A percentile compares a stretch with the other conserved stretches of the same genome.
phyloP scores from a whole-genome alignment of 2,329 filamentous ascomycete species.

The Fusarium longipes region DNA sequence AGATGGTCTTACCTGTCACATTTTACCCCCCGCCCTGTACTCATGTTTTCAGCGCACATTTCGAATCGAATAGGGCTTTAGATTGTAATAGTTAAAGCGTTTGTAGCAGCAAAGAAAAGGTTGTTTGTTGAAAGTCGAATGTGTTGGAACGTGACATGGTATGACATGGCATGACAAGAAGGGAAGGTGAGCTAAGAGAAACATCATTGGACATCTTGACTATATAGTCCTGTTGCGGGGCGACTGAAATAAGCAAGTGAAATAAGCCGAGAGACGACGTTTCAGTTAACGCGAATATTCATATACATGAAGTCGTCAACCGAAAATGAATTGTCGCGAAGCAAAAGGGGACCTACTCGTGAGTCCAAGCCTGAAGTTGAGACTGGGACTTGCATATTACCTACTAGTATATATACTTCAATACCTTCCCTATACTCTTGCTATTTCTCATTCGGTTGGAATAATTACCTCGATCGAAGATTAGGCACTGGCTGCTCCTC shows the following conservation, averaged over 20 bases:
- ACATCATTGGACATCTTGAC: conserved; percentile 18
- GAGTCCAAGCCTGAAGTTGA: neutral
- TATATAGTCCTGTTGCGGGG: conserved; percentile 25
- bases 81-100: conserved; percentile 22
- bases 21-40: conserved; percentile 2
- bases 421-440: neutral
- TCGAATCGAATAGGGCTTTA: neutral
- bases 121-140: conserved; percentile 2
- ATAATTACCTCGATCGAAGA: neutral
- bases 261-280: conserved; percentile 11
- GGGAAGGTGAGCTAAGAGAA: conserved; percentile 13
- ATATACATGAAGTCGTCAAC: neutral
- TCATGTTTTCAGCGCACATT: neutral
- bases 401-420: no score
- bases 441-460: neutral
- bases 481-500: neutral
- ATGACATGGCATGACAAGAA: conserved; percentile 12
- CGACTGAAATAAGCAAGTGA: conserved; percentile 23
- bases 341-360: neutral
- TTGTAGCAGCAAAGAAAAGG: conserved; percentile 19
- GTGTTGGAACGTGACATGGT: neutral
- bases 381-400: neutral
- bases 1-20: conserved; percentile 15
- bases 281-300: conserved; percentile 20
- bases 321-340: conserved; percentile 6